Conservation (phyloP, 23 red algal species). For the Rhodosorus marinus region DNA sequence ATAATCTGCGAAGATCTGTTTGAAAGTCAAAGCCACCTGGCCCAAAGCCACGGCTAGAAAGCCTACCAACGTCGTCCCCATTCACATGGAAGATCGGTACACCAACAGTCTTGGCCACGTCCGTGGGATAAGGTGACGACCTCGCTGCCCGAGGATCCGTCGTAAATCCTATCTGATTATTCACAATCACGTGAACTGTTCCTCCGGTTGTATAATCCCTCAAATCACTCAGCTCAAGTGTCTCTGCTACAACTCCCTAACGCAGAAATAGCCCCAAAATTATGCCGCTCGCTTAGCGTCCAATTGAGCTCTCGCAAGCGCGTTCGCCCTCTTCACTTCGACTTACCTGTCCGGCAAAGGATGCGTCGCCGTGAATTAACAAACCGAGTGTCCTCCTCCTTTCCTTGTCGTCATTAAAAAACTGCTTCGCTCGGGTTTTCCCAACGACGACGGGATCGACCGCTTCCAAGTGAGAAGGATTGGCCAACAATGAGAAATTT, state of each 20-base stretch:
- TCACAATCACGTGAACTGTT: slow-evolving; percentile 86
- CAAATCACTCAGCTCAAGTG: slow-evolving; percentile 87
- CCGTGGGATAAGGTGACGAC: slow-evolving; percentile 97
- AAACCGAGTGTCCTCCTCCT: slow-evolving; percentile 64
- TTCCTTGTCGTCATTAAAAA: slow-evolving; percentile 62
- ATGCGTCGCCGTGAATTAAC: slow-evolving; percentile 90
- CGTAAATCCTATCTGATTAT: slow-evolving; percentile 99
- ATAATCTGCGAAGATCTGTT: too few species aligned
- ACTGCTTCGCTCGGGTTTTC: slow-evolving; percentile 97
- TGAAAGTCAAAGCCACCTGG: too few species aligned
- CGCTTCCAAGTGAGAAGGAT: slow-evolving; percentile 94
- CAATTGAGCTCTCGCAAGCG: neutral
- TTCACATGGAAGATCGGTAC: slow-evolving; percentile 99
- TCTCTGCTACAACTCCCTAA: slow-evolving; percentile 94
- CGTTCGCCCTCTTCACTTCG: neutral
- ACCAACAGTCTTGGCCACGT: slow-evolving; percentile 92
- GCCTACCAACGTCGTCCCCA: slow-evolving; percentile 80
- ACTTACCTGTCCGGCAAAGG: slow-evolving; percentile 99
- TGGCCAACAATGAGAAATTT: slow-evolving; percentile 87
- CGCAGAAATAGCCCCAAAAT: too few species aligned
- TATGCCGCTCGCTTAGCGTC: neutral
- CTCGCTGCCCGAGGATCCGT: slow-evolving; percentile 86
- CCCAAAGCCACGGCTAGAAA: too few species aligned
- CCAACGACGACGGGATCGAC: slow-evolving; percentile 97
- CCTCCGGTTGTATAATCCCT: slow-evolving; percentile 95